Evolutionary conservation across 176 grass and related monocot genomes (phyloP).

Genomic region (Bolboschoenus planiculmis): DNA sequence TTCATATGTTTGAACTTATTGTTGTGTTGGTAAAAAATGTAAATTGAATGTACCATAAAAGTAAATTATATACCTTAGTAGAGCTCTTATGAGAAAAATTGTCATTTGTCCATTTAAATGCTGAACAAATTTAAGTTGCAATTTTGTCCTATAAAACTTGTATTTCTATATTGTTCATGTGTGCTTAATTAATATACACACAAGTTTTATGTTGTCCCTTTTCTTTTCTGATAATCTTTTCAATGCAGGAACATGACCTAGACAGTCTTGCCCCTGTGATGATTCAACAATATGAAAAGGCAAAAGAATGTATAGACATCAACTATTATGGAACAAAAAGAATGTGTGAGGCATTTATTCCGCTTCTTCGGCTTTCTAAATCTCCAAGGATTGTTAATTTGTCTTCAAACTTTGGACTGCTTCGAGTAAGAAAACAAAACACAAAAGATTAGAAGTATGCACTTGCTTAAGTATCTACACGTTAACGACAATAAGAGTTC

Average conservation of each 20-base stretch:
- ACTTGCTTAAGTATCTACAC: not conserved
- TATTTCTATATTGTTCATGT: not conserved
- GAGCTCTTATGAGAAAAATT: no score
- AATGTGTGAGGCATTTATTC: conserved; percentile 31
- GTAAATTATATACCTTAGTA: no score
- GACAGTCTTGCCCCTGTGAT: not conserved
- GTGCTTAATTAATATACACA: not conserved
- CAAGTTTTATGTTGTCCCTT: not conserved
- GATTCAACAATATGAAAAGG: conserved; percentile 5
- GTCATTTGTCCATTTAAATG: no score
- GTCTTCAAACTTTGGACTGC: not conserved
- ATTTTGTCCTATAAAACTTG: not conserved
- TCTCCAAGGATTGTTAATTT: conserved; percentile 45
- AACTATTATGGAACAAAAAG: conserved; percentile 50
- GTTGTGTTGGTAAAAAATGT: no score
- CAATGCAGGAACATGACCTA: not conserved
- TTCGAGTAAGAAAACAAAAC: conserved; percentile 13
- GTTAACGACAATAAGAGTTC: not conserved
- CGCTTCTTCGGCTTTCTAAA: conserved; percentile 37
- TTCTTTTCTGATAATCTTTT: not conserved
- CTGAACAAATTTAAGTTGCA: not conserved
- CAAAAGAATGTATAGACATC: conserved; percentile 27
- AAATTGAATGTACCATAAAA: not conserved
- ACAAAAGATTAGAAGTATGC: not conserved
- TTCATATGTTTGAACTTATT: no score